phyloP scores from a whole-genome alignment of 202 grass and related monocot species.

The Dendrocalamus latiflorus region DNA sequence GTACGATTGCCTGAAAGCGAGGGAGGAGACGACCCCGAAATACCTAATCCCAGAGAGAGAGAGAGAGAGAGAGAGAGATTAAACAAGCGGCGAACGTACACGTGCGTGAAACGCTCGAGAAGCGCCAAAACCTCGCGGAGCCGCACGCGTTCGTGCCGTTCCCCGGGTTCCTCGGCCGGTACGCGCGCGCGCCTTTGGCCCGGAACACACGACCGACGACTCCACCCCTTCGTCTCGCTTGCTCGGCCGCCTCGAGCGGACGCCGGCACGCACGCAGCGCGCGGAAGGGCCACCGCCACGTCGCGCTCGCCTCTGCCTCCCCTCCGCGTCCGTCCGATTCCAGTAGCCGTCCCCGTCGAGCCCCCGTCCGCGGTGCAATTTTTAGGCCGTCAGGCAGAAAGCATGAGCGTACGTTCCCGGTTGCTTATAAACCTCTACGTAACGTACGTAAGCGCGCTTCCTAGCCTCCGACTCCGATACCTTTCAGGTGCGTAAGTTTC shows the following conservation, averaged over 20 bases:
- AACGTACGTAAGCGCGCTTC: neutral
- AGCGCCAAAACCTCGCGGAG: neutral
- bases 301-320: neutral
- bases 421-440: neutral
- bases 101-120: neutral
- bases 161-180: neutral
- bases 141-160: neutral
- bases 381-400: conserved; percentile 15
- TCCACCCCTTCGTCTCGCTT: neutral
- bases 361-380: neutral
- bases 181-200: neutral
- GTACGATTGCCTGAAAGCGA: neutral
- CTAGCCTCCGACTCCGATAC: neutral
- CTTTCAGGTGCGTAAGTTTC: neutral
- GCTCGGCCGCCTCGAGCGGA: neutral
- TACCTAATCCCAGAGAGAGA: neutral
- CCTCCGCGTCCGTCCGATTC: neutral
- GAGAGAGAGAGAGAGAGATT: neutral
- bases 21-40: neutral
- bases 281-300: neutral
- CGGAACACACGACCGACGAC: neutral
- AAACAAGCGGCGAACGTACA: neutral
- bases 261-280: neutral
- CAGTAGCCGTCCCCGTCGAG: neutral
- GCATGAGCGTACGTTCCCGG: conserved; percentile 10